phyloP scores from a whole-genome alignment of 352 stramenopile genomes.

The Halophytophthora batemanensis region DNA sequence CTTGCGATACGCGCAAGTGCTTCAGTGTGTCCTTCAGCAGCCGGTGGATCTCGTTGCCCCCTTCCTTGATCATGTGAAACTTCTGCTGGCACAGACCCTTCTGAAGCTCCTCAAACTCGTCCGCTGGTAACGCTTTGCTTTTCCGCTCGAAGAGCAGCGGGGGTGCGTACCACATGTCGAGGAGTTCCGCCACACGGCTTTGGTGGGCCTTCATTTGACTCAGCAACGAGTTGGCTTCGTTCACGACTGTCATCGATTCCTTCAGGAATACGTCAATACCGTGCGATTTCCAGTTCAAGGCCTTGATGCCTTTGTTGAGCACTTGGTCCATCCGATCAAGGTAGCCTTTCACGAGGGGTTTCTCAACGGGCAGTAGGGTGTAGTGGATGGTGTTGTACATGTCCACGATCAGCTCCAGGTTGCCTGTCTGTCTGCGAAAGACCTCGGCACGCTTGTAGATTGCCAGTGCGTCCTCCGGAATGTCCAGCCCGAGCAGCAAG shows the following conservation, averaged over 20 bases:
- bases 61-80: constrained; percentile 87
- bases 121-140: constrained; percentile 71
- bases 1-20: constrained; percentile 85
- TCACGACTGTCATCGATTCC: constrained; percentile 86
- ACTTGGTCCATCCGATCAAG: constrained; percentile 90
- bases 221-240: constrained; percentile 85
- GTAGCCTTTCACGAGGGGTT: constrained; percentile 84
- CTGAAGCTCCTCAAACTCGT: constrained; percentile 88
- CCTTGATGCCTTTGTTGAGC: constrained; percentile 85
- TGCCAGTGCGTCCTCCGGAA: constrained; percentile 86
- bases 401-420: constrained; percentile 91
- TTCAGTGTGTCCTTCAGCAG: constrained; percentile 91
- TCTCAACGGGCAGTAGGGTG: constrained; percentile 86
- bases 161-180: constrained; percentile 70
- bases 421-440: constrained; percentile 89
- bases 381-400: constrained; percentile 92
- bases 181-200: constrained; percentile 66
- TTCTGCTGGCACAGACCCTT: constrained; percentile 67
- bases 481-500: constrained; percentile 83
- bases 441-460: constrained; percentile 92
- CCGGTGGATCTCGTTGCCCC: constrained; percentile 82
- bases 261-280: constrained; percentile 92
- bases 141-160: constrained; percentile 86
- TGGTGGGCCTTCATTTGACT: constrained; percentile 88
- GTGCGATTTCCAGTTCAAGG: constrained; percentile 92